Evolutionary conservation across 2,329 filamentous ascomycete genomes (phyloP), one percentile per base, ranked within the genome.

Genomic region (Trichoderma cornu-damae): DNA sequence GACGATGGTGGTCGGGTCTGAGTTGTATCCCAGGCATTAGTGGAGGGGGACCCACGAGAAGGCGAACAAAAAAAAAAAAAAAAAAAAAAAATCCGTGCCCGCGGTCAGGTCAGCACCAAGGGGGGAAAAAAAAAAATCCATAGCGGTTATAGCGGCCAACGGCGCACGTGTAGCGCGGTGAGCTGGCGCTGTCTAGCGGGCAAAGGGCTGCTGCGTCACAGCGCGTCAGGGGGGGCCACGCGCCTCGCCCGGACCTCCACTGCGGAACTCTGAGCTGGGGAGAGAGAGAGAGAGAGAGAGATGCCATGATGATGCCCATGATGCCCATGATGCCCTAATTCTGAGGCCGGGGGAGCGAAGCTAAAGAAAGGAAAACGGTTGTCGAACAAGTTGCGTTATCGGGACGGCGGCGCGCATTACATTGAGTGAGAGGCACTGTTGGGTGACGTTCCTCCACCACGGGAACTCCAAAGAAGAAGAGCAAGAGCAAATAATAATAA

Each of bases 1-100:
- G 43, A 50, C 37, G 61, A 61, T 43, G 49, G 43, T 42, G 58
- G 55, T 53, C 47, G 62, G 51, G 57, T 60, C 61, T 63, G 20
- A 35, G 34, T 37, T 30, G 44, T 44, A 56, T 59, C 52, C 37
- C 20, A 57, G 32, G 40, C n/a, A 55, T 58, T 52, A 61, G 58
- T 50, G 53, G 61, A 47, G 52, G 32, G 46, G n/a, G 43, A 46
- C 34, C 48, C 54, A 42, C 50, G 57, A 37, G 22, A 40, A 53
- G 18, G 30, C 11, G 40, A 46, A 18, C 20, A 57, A 57, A 49
- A 42, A n/a, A n/a, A n/a, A n/a, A n/a, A n/a, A n/a, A n/a, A n/a
- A n/a, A n/a, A n/a, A n/a, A n/a, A n/a, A n/a, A n/a, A n/a, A n/a
- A n/a, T n/a, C 20, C 20, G 37, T n/a, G 55, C 55, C 38, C 37